Evolutionary conservation across 371 early-diverging fungal species (phyloP).

Genomic region (Ordospora pajunii): DNA sequence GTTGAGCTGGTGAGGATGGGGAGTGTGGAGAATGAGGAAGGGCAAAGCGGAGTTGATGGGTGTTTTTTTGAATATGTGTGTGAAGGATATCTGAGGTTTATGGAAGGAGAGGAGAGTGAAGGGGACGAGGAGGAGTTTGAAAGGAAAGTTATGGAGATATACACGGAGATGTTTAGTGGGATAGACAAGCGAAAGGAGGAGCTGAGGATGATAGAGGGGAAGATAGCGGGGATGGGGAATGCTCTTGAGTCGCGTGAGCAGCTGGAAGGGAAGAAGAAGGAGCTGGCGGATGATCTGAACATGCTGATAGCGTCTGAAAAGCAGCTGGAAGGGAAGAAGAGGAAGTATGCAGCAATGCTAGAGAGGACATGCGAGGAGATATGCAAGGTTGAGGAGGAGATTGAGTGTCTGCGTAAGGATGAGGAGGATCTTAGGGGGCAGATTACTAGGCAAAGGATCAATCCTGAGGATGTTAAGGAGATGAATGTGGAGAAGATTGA

Average conservation of each 20-base stretch:
- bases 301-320: conserved; percentile 40
- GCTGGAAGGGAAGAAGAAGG: conserved; percentile 45
- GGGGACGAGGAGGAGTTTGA: conserved; percentile 33
- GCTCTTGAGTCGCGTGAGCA: neutral
- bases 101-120: conserved; percentile 56
- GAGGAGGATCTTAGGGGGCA: conserved; percentile 59
- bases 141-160: conserved; percentile 25
- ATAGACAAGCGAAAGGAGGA: conserved; percentile 24
- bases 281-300: conserved; percentile 50
- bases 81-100: conserved; percentile 57
- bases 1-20: conserved; percentile 65
- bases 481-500: conserved; percentile 66
- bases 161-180: conserved; percentile 27
- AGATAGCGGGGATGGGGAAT: neutral
- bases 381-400: conserved; percentile 35
- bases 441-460: conserved; percentile 68
- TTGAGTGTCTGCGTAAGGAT: conserved; percentile 18
- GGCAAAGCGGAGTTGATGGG: conserved; percentile 10
- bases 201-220: conserved; percentile 6
- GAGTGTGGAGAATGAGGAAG: neutral
- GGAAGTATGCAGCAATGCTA: conserved; percentile 47
- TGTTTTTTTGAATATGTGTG: conserved; percentile 58
- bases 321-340: conserved; percentile 51
- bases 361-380: conserved; percentile 43
- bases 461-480: conserved; percentile 68